phyloP scores from a whole-genome alignment of 2,329 filamentous ascomycete genomes.

The Diaporthe destruens region DNA sequence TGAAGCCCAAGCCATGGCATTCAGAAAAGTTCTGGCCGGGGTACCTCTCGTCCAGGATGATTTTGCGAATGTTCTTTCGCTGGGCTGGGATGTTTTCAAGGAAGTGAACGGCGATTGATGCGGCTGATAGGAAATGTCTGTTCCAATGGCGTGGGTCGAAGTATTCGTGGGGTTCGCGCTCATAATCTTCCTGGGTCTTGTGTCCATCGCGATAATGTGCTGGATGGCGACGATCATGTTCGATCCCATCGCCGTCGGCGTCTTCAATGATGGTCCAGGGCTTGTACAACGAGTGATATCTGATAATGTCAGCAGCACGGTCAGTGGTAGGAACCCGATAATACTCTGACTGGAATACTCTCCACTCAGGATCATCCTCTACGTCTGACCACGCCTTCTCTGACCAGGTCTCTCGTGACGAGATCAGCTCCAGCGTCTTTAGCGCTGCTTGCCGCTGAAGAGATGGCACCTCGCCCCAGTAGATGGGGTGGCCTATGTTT shows the following conservation, averaged over 20 bases:
- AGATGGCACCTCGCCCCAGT: neutral
- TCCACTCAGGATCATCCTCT: neutral
- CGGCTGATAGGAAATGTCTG: neutral
- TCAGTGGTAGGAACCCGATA: neutral
- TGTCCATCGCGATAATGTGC: neutral
- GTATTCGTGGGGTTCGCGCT: neutral
- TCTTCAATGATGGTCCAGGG: conserved; percentile 13
- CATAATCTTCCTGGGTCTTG: neutral
- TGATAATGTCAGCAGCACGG: neutral
- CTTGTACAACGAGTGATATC: conserved; percentile 10
- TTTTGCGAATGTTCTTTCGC: neutral
- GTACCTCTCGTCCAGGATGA: neutral
- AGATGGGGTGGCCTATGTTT: too few relatives aligned
- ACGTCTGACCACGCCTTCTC: neutral
- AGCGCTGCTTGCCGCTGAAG: conserved; percentile 7
- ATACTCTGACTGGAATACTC: neutral
- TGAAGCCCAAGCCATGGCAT: conserved; percentile 6
- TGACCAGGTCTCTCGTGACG: neutral
- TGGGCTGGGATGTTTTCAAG: neutral
- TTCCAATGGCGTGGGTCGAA: neutral
- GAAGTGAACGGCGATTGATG: neutral
- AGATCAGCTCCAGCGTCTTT: conserved; percentile 1
- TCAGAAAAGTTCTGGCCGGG: neutral
- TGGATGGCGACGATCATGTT: neutral
- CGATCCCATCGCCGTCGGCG: neutral